Conservation (phyloP, 164 flowering plant genomes). For the Umbilicus rupestris region DNA sequence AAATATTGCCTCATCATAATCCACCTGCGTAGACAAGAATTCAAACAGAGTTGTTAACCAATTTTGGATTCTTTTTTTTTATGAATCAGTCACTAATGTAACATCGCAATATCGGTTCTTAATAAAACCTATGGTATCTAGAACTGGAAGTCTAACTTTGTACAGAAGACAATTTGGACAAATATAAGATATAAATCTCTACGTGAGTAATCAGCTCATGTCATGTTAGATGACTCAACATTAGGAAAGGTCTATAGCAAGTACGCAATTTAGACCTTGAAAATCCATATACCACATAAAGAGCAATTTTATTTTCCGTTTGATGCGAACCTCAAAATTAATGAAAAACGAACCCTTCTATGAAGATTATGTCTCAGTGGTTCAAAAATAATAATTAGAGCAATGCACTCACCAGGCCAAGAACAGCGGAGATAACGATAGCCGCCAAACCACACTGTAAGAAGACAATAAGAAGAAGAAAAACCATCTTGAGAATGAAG, state of each 20-base stretch:
- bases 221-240: neutral
- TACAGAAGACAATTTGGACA: neutral
- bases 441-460: slow-evolving; percentile 95
- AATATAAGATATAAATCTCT: neutral
- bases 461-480: neutral
- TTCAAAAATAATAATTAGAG: neutral
- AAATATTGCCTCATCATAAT: slow-evolving; percentile 90
- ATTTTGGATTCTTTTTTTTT: no score
- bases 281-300: neutral
- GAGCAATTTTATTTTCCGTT: neutral
- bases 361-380: no score
- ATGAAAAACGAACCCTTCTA: neutral
- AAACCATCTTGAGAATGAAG: neutral
- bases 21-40: slow-evolving; percentile 57
- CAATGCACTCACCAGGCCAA: slow-evolving; percentile 65
- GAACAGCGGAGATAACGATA: slow-evolving; percentile 90
- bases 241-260: neutral
- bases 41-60: neutral
- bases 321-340: neutral
- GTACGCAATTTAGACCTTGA: neutral
- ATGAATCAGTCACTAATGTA: no score
- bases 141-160: neutral
- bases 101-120: no score
- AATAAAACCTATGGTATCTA: neutral
- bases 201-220: neutral